Evolutionary conservation across 2,329 filamentous ascomycete species (phyloP).

Genomic region (Nannizzia gypsea): DNA sequence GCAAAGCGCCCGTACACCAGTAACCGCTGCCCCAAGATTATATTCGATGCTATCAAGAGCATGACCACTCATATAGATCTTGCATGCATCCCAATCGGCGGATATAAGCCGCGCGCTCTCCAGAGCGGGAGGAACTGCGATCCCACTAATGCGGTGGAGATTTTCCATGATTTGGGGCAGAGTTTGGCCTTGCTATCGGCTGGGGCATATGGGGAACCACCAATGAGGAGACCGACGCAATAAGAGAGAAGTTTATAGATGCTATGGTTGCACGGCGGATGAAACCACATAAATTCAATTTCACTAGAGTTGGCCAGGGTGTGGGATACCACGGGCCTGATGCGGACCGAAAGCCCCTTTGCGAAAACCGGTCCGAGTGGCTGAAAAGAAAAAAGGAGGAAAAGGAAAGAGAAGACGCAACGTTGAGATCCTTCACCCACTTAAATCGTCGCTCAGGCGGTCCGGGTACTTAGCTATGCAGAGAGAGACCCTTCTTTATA

Average conservation of each 20-base stretch:
- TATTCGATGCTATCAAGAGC: constrained; percentile 62
- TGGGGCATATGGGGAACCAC: constrained; percentile 88
- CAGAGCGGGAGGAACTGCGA: constrained; percentile 78
- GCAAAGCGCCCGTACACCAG: too few relatives aligned
- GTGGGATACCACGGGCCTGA: background rate
- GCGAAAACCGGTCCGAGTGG: background rate
- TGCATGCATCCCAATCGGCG: constrained; percentile 85
- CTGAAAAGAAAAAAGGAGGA: background rate
- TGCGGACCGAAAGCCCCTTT: background rate
- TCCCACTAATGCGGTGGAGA: constrained; percentile 77
- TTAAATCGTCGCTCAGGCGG: too few relatives aligned
- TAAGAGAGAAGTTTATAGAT: background rate
- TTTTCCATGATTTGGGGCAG: constrained; percentile 77
- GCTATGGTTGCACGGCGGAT: background rate
- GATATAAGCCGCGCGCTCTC: constrained; percentile 54
- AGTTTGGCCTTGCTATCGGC: constrained; percentile 71
- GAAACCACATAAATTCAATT: background rate
- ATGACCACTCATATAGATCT: constrained; percentile 78
- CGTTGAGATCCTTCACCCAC: too few relatives aligned
- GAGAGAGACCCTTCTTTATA: background rate
- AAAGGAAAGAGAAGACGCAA: background rate
- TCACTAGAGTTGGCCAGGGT: background rate
- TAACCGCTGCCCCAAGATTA: constrained; percentile 70
- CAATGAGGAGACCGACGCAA: constrained; percentile 54
- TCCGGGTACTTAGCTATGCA: too few relatives aligned